Percentiles rank a stretch among this genome's conserved stretches.
Evolutionary conservation across 306 rosid genomes (phyloP).

Genomic region (Pyrus bretschneideri): DNA sequence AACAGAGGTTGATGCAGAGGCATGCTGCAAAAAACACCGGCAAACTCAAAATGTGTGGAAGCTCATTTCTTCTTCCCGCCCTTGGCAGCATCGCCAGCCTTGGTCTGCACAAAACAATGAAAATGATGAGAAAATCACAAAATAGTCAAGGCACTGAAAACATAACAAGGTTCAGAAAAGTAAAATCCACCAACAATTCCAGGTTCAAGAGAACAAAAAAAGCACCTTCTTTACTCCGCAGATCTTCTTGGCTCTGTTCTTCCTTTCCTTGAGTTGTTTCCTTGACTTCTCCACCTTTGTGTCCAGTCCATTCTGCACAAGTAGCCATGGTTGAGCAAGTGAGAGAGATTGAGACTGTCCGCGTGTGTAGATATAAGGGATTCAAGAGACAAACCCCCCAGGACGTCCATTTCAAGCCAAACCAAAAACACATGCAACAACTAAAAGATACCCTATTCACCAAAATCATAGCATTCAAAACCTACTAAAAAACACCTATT

Average conservation of each 20-base stretch:
- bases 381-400: background rate
- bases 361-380: background rate
- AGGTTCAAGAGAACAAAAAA: background rate
- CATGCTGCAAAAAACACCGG: background rate
- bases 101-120: constrained; percentile 36
- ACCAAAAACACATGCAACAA: background rate
- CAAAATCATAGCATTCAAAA: background rate
- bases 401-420: background rate
- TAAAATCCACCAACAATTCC: background rate
- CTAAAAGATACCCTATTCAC: background rate
- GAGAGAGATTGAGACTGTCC: background rate
- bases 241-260: constrained; percentile 73
- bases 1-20: background rate
- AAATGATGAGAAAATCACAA: background rate
- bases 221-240: constrained; percentile 80
- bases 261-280: constrained; percentile 80
- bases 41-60: constrained; percentile 2
- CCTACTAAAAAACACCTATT: background rate
- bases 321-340: background rate
- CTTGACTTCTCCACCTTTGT: constrained; percentile 72
- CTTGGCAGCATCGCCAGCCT: constrained; percentile 81
- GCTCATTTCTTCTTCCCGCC: constrained; percentile 71
- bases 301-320: constrained; percentile 65
- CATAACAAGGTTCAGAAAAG: background rate
- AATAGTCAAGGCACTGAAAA: background rate